Evolutionary conservation across 1,139 yeast genomes (phyloP), one percentile per base, ranked within the genome.

Genomic region (Oligophagozyma castellii): DNA sequence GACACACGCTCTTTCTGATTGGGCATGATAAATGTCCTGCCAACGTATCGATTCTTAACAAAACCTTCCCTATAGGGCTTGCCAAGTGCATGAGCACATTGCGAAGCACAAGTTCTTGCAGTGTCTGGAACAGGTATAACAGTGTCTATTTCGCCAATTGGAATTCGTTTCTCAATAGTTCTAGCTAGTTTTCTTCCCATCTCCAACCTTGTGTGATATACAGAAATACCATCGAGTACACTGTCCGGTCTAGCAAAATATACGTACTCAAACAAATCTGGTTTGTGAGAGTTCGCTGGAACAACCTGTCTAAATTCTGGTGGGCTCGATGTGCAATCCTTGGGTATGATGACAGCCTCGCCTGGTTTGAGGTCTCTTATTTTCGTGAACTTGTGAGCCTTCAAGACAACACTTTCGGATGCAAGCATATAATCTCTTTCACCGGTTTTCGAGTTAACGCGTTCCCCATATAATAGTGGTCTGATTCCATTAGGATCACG

Each of bases 91-190:
- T 79, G 89, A 2, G 98, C 89, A 58, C 94, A 78, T 53, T 89
- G 93, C 38, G 86, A 60, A 1, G 98, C 98, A 18, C 95, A 76
- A 26, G 93, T 86, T 55, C 96, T 70, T 5, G 96, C 75, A 11
- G 98, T 92, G 53, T 89, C 99, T 7, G 99, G 99, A 5, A 89
- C 98, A 2, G 98, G 95, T 32, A 89, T 83, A 25, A 92, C 95
- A 26, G 86, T 98, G 47, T 89, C 99, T 35, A 89, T 77, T 36
- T 69, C 70, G 26, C 73, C 73, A 6, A 57, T 42, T 10, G 61
- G 58, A 12, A 65, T 60, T n/a, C 61, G 56, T 23, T 53, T 44
- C 31, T 63, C 55, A 38, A 92, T 78, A 48, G 74, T 78, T 29
- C 64, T 59, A 6, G 96, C 98, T 35, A 89, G 66, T 51, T 78